These are phyloP conservation scores for Pythium dissimile DNA, from an alignment of 352 stramenopile genomes.

Conservation along the genomic window DNA sequence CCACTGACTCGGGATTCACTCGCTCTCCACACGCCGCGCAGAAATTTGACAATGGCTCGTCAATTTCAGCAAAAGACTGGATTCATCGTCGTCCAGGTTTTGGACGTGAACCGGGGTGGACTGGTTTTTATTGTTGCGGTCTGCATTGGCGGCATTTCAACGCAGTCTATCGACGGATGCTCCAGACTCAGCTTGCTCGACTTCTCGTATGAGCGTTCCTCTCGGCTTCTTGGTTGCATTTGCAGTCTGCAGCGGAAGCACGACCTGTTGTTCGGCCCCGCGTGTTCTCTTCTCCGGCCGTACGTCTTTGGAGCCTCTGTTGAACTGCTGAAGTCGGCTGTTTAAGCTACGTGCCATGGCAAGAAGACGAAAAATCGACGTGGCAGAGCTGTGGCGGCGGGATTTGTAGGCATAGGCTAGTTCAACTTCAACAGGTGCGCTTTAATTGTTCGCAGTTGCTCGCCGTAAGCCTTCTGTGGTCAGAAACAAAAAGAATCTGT, in stretches of 20 bases:
- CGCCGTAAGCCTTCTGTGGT: neutral
- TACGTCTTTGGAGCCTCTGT: neutral
- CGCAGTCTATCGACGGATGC: neutral
- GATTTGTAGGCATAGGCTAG: neutral
- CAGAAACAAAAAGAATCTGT: too few relatives aligned
- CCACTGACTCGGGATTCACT: neutral
- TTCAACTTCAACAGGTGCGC: neutral
- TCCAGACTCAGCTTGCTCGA: neutral
- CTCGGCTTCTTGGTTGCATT: neutral
- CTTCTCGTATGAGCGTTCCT: neutral
- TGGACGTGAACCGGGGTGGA: neutral
- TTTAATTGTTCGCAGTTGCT: neutral
- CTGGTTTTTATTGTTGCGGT: neutral
- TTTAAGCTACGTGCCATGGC: neutral
- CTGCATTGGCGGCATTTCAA: neutral
- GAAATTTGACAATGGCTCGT: neutral
- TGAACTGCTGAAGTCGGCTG: neutral
- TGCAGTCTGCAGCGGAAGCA: neutral
- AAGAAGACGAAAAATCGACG: neutral
- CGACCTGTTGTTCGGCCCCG: neutral
- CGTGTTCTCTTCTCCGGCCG: neutral
- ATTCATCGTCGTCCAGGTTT: neutral
- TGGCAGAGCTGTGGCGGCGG: neutral
- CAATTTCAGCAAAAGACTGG: neutral
- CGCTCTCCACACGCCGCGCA: slow-evolving; percentile 1